These are phyloP conservation scores for Monosporascus sp. DNA, from an alignment of 2,329 filamentous ascomycete species.

Conservation along the genomic window DNA sequence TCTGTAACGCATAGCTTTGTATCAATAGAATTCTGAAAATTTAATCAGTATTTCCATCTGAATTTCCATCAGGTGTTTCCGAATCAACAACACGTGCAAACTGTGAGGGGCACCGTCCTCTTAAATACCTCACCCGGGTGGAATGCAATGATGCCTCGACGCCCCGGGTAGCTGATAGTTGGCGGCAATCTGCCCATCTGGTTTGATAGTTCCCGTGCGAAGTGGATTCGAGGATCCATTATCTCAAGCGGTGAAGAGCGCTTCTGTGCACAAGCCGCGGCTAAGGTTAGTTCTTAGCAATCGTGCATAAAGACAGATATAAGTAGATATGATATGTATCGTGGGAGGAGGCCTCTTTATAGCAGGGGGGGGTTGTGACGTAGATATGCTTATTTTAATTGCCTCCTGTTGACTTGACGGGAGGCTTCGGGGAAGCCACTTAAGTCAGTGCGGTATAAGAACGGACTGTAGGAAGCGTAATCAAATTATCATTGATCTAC, in stretches of 20 bases:
- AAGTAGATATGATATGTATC: too few species aligned
- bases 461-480: background rate
- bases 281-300: too few species aligned
- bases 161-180: background rate
- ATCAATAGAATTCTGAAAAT: background rate
- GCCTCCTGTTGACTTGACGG: too few species aligned
- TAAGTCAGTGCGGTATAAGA: too few species aligned
- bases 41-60: too few species aligned
- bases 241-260: too few species aligned
- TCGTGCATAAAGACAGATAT: too few species aligned
- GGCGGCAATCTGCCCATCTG: background rate
- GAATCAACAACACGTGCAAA: background rate
- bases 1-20: constrained; percentile 1
- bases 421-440: too few species aligned
- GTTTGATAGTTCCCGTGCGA: background rate
- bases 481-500: background rate
- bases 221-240: background rate
- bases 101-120: background rate
- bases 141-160: background rate
- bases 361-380: background rate
- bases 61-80: background rate
- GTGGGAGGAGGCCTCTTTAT: background rate
- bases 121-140: background rate
- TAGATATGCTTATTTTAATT: background rate
- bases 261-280: too few species aligned